Evolutionary conservation across 176 grass and related monocot species (phyloP).

Genomic region (Areca catechu): DNA sequence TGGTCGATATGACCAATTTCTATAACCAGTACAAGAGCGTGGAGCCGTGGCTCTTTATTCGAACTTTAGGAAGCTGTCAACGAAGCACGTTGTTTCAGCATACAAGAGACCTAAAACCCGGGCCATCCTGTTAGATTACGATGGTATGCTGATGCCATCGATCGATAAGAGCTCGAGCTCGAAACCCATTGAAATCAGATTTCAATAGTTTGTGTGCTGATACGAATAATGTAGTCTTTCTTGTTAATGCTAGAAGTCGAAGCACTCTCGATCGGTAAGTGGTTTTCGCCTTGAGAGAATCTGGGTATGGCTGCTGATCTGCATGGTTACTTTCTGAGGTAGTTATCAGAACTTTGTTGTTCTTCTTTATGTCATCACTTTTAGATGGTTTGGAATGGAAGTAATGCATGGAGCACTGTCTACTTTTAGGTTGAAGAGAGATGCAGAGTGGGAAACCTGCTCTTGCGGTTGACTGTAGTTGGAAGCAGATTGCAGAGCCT

Average conservation of each 20-base stretch:
- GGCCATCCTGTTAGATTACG: constrained; percentile 71
- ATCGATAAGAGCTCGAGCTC: constrained; percentile 52
- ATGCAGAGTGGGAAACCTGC: constrained; percentile 66
- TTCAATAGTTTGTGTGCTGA: constrained; percentile 63
- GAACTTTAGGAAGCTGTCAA: constrained; percentile 70
- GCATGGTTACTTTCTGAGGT: constrained; percentile 93
- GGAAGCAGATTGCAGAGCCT: constrained; percentile 78
- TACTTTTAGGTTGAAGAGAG: constrained; percentile 37
- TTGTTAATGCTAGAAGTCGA: constrained; percentile 56
- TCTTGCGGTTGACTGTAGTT: constrained; percentile 50
- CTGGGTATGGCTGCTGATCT: constrained; percentile 72
- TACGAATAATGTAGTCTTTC: constrained; percentile 52
- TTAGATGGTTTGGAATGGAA: no score
- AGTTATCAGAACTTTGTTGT: constrained; percentile 1
- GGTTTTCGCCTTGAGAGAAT: constrained; percentile 69
- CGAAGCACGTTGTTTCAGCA: constrained; percentile 67
- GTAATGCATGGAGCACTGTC: background rate
- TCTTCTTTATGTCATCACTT: background rate
- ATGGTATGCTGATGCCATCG: constrained; percentile 82
- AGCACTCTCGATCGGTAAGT: constrained; percentile 36
- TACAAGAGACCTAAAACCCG: constrained; percentile 57
- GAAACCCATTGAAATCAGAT: constrained; percentile 49
- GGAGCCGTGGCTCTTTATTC: constrained; percentile 73
- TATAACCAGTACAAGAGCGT: no score
- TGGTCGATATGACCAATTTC: no score